phyloP scores from a whole-genome alignment of 805 yeast genomes.

The Debaryomyces hansenii region DNA sequence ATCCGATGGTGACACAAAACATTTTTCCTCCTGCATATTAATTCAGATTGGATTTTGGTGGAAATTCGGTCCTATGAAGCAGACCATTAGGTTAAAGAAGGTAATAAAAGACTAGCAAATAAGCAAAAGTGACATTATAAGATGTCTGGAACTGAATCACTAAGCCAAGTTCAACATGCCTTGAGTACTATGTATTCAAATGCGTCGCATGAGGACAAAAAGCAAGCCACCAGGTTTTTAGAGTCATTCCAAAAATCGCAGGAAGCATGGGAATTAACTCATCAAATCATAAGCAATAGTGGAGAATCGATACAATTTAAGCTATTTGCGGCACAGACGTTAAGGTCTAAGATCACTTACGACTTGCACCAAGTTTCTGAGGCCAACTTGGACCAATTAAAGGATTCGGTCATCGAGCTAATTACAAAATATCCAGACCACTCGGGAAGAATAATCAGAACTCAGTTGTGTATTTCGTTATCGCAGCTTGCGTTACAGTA shows the following conservation, averaged over 20 bases:
- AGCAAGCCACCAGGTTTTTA: constrained; percentile 53
- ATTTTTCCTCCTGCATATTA: background rate
- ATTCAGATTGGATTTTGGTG: background rate
- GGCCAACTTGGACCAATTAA: constrained; percentile 57
- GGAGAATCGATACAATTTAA: constrained; percentile 53
- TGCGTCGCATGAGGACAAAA: constrained; percentile 45
- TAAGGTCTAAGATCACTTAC: constrained; percentile 79
- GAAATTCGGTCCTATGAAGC: background rate
- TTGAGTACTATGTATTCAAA: constrained; percentile 49
- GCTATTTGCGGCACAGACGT: constrained; percentile 88
- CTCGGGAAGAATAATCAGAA: constrained; percentile 59
- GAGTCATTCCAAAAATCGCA: constrained; percentile 81
- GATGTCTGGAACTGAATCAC: constrained; percentile 4
- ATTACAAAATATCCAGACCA: constrained; percentile 44
- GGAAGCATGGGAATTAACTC: constrained; percentile 77
- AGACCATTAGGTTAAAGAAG: too few relatives aligned
- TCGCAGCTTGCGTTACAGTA: constrained; percentile 82
- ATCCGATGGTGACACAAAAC: background rate
- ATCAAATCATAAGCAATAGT: constrained; percentile 47
- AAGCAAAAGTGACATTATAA: background rate
- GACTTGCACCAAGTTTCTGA: constrained; percentile 78
- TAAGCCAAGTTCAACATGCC: constrained; percentile 43
- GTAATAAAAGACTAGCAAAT: background rate
- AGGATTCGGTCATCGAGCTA: constrained; percentile 63
- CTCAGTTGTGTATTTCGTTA: constrained; percentile 79